These are phyloP conservation scores for Cicer chorassanicum DNA, from an alignment of 306 rosid genomes.

Conservation along the genomic window DNA sequence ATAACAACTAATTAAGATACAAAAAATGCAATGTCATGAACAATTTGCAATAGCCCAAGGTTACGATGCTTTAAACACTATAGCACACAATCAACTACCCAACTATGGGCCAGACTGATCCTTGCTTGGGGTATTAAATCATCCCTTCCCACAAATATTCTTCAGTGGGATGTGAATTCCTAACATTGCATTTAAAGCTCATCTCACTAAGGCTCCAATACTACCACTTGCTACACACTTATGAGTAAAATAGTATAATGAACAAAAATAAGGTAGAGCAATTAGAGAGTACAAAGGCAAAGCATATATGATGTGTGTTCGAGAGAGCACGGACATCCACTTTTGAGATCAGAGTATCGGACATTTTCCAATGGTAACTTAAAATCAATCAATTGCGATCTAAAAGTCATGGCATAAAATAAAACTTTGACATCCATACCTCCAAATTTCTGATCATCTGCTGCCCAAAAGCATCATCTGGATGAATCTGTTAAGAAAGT, in stretches of 20 bases:
- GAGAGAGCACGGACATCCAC: conserved; percentile 1
- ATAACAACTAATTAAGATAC: not conserved
- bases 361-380: not conserved
- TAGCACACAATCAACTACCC: not conserved
- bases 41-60: not conserved
- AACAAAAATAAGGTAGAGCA: not conserved
- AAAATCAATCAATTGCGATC: conserved; percentile 23
- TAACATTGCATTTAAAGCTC: not conserved
- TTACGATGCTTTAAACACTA: not conserved
- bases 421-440: conserved; percentile 51
- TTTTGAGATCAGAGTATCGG: conserved; percentile 16
- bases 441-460: conserved; percentile 96
- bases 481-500: conserved; percentile 74
- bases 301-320: not conserved
- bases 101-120: conserved; percentile 7
- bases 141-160: conserved; percentile 12
- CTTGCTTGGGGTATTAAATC: not conserved
- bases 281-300: not conserved
- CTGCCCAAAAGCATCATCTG: conserved; percentile 95
- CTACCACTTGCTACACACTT: conserved; percentile 5
- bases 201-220: not conserved
- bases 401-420: conserved; percentile 15
- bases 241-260: conserved; percentile 1
- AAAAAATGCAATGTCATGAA: conserved; percentile 2
- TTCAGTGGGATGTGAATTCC: not conserved